phyloP scores from a whole-genome alignment of 805 yeast species.

The Saccharomycopsis lassenensis region DNA sequence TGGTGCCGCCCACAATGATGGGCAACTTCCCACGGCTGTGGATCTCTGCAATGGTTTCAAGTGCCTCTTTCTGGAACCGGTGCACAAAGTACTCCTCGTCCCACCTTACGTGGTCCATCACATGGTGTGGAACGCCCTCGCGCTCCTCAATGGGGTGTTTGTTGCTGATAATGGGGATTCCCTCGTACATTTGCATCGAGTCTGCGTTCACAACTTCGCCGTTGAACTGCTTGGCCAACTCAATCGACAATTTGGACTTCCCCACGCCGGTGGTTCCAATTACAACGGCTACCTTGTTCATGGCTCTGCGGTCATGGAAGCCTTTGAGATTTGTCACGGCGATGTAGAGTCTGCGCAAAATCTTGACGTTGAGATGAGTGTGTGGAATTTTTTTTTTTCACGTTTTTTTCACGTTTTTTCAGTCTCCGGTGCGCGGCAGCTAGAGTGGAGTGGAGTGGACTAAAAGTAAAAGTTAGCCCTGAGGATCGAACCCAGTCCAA shows the following conservation, averaged over 20 bases:
- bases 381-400: too few relatives aligned
- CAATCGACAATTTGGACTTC: conserved; percentile 74
- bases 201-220: conserved; percentile 95
- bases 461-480: too few relatives aligned
- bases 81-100: conserved; percentile 72
- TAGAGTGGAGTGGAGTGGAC: too few relatives aligned
- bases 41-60: conserved; percentile 46
- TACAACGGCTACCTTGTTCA: conserved; percentile 58
- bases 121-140: conserved; percentile 69
- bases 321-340: too few relatives aligned
- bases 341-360: too few relatives aligned
- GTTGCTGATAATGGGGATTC: conserved; percentile 69
- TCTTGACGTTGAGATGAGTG: too few relatives aligned
- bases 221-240: conserved; percentile 60
- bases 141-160: conserved; percentile 82
- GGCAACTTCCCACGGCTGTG: conserved; percentile 64
- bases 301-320: conserved; percentile 22
- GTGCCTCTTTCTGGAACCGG: conserved; percentile 51
- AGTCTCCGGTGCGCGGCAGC: too few relatives aligned
- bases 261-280: conserved; percentile 98
- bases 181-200: conserved; percentile 89
- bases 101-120: conserved; percentile 80
- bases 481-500: too few relatives aligned
- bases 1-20: conserved; percentile 91
- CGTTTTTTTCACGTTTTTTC: too few relatives aligned